phyloP scores from a whole-genome alignment of 2,329 filamentous ascomycete species.

The Chaetomiaceae sp. region DNA sequence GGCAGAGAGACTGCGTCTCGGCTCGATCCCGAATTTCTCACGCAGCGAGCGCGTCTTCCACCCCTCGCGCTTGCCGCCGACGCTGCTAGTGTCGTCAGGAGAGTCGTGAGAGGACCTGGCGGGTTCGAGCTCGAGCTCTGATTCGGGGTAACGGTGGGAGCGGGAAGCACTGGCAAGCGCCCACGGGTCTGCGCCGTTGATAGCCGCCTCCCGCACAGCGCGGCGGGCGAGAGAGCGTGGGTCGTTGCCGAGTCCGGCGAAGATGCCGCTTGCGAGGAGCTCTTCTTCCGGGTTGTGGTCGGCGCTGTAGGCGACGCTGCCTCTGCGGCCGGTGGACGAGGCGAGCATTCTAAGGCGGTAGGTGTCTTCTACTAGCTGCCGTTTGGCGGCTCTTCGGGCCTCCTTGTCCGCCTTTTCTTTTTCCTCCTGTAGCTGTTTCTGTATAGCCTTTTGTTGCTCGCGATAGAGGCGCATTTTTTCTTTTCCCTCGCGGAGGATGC shows the following conservation, averaged over 20 bases:
- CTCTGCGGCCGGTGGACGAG: slow-evolving; percentile 18
- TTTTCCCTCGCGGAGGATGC: slow-evolving; percentile 48
- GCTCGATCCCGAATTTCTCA: slow-evolving; percentile 26
- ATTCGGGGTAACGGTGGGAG: slow-evolving; percentile 19
- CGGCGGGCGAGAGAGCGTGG: slow-evolving; percentile 31
- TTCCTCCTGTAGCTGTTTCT: slow-evolving; percentile 18
- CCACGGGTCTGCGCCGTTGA: slow-evolving; percentile 6
- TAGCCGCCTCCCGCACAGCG: slow-evolving; percentile 33
- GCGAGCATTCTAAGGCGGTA: slow-evolving; percentile 26
- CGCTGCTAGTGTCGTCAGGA: slow-evolving; percentile 8
- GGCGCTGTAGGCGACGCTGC: slow-evolving; percentile 17
- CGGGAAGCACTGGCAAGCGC: slow-evolving; percentile 4
- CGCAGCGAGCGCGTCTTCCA: slow-evolving; percentile 28
- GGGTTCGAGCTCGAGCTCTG: slow-evolving; percentile 20
- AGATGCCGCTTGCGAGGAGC: slow-evolving; percentile 40
- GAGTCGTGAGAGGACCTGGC: background rate
- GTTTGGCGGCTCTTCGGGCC: slow-evolving; percentile 24
- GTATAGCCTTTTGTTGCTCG: slow-evolving; percentile 29
- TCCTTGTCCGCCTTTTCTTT: slow-evolving; percentile 33
- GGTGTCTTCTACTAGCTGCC: slow-evolving; percentile 34
- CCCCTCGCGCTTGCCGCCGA: slow-evolving; percentile 21
- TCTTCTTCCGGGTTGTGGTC: slow-evolving; percentile 34
- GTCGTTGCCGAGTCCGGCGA: slow-evolving; percentile 40
- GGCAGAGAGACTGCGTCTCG: slow-evolving; percentile 24
- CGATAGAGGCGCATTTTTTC: slow-evolving; percentile 48